Percentiles rank a stretch among this genome's conserved stretches.
phyloP scores from a whole-genome alignment of 768 basidiomycete species.

The Macrolepiota albuminosa region DNA sequence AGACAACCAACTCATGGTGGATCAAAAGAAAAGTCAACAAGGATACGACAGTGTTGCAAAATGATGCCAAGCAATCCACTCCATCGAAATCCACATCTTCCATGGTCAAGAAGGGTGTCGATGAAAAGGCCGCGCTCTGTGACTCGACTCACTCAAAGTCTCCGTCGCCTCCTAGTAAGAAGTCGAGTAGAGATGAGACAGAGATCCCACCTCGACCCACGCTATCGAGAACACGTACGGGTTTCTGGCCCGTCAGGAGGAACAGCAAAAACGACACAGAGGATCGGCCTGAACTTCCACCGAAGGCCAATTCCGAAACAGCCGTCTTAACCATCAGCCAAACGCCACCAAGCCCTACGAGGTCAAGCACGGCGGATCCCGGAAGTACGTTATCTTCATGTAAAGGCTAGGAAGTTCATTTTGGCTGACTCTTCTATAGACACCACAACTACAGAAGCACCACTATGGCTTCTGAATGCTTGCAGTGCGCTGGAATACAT shows the following conservation, averaged over 20 bases:
- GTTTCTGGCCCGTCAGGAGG: constrained; percentile 20
- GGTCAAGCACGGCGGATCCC: constrained; percentile 14
- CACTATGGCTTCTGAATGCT: constrained; percentile 74
- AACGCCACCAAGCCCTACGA: constrained; percentile 9
- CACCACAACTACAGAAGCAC: constrained; percentile 50
- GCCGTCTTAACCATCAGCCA: constrained; percentile 8
- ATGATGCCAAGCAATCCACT: constrained; percentile 8
- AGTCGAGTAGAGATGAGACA: constrained; percentile 2
- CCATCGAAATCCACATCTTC: constrained; percentile 11
- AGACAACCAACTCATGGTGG: constrained; percentile 17
- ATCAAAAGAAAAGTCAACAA: constrained; percentile 40
- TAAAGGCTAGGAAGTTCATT: neutral
- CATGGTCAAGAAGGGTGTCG: constrained; percentile 8
- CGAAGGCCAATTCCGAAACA: constrained; percentile 22
- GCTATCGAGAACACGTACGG: constrained; percentile 15
- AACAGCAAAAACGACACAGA: constrained; percentile 22
- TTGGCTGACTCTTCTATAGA: constrained; percentile 19
- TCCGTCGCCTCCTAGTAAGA: constrained; percentile 1
- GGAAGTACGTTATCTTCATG: constrained; percentile 13
- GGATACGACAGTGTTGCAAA: constrained; percentile 14
- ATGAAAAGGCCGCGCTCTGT: neutral
- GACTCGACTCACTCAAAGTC: constrained; percentile 8
- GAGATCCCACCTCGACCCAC: constrained; percentile 5
- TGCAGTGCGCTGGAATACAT: constrained; percentile 72
- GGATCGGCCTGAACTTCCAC: constrained; percentile 22